Percentiles rank a stretch among this genome's conserved stretches.
Conservation (phyloP, 2,329 filamentous ascomycete species). For the Dactylellina parvicollis region DNA sequence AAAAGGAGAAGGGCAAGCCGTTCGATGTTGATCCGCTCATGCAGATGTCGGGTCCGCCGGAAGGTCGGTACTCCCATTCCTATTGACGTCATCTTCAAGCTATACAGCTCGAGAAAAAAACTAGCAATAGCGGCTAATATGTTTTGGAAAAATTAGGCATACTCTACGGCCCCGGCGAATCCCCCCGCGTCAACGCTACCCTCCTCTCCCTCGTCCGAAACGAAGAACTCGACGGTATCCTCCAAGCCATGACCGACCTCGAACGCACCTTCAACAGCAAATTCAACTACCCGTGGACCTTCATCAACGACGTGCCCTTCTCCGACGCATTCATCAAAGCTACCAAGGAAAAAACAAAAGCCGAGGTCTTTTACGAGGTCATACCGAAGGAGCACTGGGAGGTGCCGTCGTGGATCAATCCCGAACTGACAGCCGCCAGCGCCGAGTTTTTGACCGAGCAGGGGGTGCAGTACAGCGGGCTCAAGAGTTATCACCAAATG, state of each 20-base stretch:
- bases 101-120: not conserved
- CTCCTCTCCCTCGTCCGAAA: slow-evolving; percentile 92
- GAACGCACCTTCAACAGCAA: slow-evolving; percentile 97
- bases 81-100: not conserved
- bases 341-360: slow-evolving; percentile 84
- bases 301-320: slow-evolving; percentile 97
- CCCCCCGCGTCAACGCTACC: slow-evolving; percentile 90
- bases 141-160: slow-evolving; percentile 53
- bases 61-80: slow-evolving; percentile 15
- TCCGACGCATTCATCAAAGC: slow-evolving; percentile 88
- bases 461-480: slow-evolving; percentile 82
- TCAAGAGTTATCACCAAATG: slow-evolving; percentile 97
- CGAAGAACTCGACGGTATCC: slow-evolving; percentile 82
- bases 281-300: slow-evolving; percentile 99
- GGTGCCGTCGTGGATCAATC: slow-evolving; percentile 89
- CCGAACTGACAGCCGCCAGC: slow-evolving; percentile 84
- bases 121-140: slow-evolving; percentile 1
- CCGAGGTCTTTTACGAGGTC: slow-evolving; percentile 83
- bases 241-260: slow-evolving; percentile 88
- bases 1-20: slow-evolving; percentile 51
- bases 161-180: slow-evolving; percentile 56
- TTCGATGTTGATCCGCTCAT: slow-evolving; percentile 45
- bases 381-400: slow-evolving; percentile 97
- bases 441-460: slow-evolving; percentile 82
- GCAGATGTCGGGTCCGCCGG: slow-evolving; percentile 39